phyloP scores from a whole-genome alignment of 1,284 basidiomycete genomes.

The Sporisorium exsertum region DNA sequence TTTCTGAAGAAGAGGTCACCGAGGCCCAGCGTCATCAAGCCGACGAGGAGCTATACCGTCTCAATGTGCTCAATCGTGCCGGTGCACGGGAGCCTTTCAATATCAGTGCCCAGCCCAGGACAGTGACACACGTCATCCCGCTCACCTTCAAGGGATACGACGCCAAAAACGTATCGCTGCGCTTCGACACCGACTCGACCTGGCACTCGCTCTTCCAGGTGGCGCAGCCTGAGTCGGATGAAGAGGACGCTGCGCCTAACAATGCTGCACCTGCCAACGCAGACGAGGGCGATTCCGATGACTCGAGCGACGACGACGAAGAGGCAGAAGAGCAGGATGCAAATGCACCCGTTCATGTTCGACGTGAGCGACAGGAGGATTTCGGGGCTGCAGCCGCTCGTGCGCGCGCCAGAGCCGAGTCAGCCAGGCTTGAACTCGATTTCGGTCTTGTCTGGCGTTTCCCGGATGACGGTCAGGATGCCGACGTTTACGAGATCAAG shows the following conservation, averaged over 20 bases:
- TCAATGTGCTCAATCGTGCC: conserved; percentile 45
- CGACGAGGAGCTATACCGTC: conserved; percentile 37
- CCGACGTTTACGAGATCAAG: conserved; percentile 45
- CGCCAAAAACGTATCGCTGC: conserved; percentile 44
- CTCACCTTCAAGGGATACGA: conserved; percentile 54
- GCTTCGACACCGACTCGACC: conserved; percentile 53
- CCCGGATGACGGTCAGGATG: conserved; percentile 60
- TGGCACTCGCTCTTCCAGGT: conserved; percentile 64
- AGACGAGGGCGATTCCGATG: conserved; percentile 15
- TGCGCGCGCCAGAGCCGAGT: conserved; percentile 43
- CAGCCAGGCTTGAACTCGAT: conserved; percentile 55
- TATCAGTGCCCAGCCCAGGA: conserved; percentile 38
- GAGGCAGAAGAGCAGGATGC: neutral
- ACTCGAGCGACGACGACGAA: conserved; percentile 16
- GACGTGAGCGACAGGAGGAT: conserved; percentile 24
- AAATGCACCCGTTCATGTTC: conserved; percentile 4
- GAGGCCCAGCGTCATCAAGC: conserved; percentile 34
- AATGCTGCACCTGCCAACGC: conserved; percentile 8
- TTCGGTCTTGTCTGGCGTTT: conserved; percentile 63
- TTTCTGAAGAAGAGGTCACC: conserved; percentile 21
- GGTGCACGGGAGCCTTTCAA: conserved; percentile 45
- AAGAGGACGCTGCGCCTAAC: conserved; percentile 16
- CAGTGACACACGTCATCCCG: conserved; percentile 56
- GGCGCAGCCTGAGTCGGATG: conserved; percentile 21
- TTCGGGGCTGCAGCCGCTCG: conserved; percentile 35